Conservation (phyloP, 257 asterid species). For the Schizonepeta tenuifolia region DNA sequence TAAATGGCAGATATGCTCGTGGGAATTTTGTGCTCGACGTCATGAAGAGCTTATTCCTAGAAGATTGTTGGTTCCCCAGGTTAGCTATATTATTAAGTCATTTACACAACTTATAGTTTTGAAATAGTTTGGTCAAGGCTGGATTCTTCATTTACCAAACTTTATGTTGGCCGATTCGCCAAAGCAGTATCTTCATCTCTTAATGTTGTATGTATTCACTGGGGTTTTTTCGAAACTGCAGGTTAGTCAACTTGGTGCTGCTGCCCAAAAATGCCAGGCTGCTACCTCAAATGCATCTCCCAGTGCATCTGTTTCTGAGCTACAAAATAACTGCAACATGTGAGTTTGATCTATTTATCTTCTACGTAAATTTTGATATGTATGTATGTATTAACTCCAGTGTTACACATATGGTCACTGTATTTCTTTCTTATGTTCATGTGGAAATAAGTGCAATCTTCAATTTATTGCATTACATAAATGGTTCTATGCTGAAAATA, state of each 20-base stretch:
- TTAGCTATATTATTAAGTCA: slow-evolving; percentile 30
- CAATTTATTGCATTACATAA: background rate
- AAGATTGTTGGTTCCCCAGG: slow-evolving; percentile 93
- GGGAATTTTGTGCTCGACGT: slow-evolving; percentile 98
- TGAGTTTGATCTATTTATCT: slow-evolving; percentile 44
- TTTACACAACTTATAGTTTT: background rate
- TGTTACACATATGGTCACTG: background rate
- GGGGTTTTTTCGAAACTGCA: slow-evolving; percentile 35
- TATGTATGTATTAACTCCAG: background rate
- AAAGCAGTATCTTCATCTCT: background rate
- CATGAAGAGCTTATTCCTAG: slow-evolving; percentile 97
- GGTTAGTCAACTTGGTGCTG: slow-evolving; percentile 96
- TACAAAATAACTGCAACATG: slow-evolving; percentile 91
- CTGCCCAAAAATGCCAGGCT: slow-evolving; percentile 95
- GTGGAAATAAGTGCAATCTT: slow-evolving; percentile 9
- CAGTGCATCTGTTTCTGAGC: slow-evolving; percentile 67
- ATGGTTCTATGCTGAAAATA: background rate
- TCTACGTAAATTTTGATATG: slow-evolving; percentile 21
- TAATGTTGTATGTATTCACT: background rate
- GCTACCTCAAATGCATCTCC: slow-evolving; percentile 74
- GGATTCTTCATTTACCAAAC: background rate
- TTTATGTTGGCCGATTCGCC: slow-evolving; percentile 9
- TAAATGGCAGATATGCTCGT: slow-evolving; percentile 77
- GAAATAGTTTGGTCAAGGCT: slow-evolving; percentile 15
- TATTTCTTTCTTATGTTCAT: background rate